These are phyloP conservation scores for Suillus brevipes DNA, from an alignment of 768 basidiomycete species.

Conservation along the genomic window DNA sequence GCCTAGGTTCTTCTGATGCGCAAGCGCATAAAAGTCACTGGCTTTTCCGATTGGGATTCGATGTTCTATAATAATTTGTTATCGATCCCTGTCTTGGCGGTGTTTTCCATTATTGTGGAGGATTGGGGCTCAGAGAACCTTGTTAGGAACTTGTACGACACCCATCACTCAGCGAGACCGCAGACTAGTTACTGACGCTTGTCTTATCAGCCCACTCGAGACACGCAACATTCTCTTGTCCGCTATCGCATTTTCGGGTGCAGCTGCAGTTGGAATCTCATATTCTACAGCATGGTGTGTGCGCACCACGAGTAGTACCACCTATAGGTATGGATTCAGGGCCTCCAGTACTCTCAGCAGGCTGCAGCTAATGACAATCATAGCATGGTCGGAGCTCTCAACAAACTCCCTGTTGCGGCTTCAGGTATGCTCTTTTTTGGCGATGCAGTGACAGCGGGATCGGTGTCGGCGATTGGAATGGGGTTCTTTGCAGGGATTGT, in stretches of 20 bases:
- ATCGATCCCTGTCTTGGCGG: constrained; percentile 84
- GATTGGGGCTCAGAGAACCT: constrained; percentile 86
- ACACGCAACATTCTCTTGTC: constrained; percentile 76
- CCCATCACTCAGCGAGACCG: not conserved
- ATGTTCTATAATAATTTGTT: constrained; percentile 99
- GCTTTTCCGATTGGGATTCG: constrained; percentile 97
- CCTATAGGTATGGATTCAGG: constrained; percentile 72
- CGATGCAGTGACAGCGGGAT: constrained; percentile 83
- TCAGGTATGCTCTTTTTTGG: constrained; percentile 99
- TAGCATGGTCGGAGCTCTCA: constrained; percentile 96
- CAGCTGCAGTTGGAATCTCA: constrained; percentile 95
- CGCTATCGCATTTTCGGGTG: constrained; percentile 96
- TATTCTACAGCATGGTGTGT: constrained; percentile 99
- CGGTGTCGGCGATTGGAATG: constrained; percentile 80
- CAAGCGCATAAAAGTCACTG: constrained; percentile 91
- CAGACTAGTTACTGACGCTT: constrained; percentile 5
- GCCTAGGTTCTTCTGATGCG: constrained; percentile 90
- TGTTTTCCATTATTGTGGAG: constrained; percentile 83
- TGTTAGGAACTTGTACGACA: constrained; percentile 82
- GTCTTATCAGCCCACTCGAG: constrained; percentile 67
- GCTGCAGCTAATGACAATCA: constrained; percentile 8
- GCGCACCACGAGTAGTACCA: constrained; percentile 92
- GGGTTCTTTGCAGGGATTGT: constrained; percentile 92
- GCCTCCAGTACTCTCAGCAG: not conserved
- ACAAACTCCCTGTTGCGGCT: constrained; percentile 96